A percentile compares a stretch with the other conserved stretches of the same genome.
These are phyloP conservation scores for Rutstroemia sp. DNA, from an alignment of 2,329 filamentous ascomycete genomes.

Conservation along the genomic window DNA sequence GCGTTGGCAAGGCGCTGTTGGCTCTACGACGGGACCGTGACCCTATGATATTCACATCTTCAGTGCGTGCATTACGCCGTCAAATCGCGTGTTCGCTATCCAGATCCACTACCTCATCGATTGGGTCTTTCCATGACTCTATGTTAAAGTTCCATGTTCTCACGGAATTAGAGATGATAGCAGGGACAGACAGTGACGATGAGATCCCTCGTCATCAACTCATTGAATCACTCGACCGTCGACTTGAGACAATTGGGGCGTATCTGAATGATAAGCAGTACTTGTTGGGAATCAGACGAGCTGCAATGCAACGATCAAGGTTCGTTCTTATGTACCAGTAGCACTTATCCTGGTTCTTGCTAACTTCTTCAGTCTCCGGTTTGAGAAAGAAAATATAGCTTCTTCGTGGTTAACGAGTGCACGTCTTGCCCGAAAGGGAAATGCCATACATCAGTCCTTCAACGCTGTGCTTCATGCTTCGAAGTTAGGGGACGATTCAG, in stretches of 20 bases:
- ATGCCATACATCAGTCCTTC: conserved; percentile 80
- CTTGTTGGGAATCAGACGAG: conserved; percentile 75
- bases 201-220: conserved; percentile 29
- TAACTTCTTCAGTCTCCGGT: conserved; percentile 38
- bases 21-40: conserved; percentile 47
- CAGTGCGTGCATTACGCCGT: conserved; percentile 59
- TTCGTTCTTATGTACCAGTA: conserved; percentile 35
- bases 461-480: conserved; percentile 88
- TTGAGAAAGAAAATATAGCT: conserved; percentile 67
- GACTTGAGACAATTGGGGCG: conserved; percentile 83
- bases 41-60: conserved; percentile 42
- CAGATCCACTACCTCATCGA: conserved; percentile 66
- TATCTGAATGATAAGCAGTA: conserved; percentile 94
- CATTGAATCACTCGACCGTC: conserved; percentile 56
- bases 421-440: conserved; percentile 76
- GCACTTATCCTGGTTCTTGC: conserved; percentile 5
- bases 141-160: conserved; percentile 82
- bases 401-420: conserved; percentile 80
- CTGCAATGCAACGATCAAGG: conserved; percentile 74
- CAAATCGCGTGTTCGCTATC: conserved; percentile 69
- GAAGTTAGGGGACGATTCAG: conserved; percentile 73
- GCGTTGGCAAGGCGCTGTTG: conserved; percentile 61
- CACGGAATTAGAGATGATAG: conserved; percentile 77
- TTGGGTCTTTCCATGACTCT: conserved; percentile 78
- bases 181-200: conserved; percentile 36